These are phyloP conservation scores for Hydnomerulius pinastri DNA, from an alignment of 768 basidiomycete species.

Conservation along the genomic window DNA sequence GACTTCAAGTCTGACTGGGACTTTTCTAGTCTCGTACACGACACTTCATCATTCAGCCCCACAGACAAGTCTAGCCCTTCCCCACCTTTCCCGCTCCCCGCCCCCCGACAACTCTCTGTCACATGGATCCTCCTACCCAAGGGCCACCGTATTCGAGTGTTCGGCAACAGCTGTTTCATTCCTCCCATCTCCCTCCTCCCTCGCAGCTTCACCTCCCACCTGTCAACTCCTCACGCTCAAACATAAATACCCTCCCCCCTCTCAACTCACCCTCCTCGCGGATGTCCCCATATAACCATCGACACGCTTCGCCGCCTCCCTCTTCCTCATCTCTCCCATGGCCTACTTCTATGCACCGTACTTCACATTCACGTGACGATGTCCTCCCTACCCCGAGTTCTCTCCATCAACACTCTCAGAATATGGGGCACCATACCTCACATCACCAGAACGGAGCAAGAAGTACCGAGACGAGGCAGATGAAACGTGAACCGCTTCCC, in stretches of 20 bases:
- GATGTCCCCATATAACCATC: conserved; percentile 23
- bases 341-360: conserved; percentile 33
- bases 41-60: neutral
- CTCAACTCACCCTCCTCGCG: conserved; percentile 33
- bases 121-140: conserved; percentile 32
- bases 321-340: conserved; percentile 25
- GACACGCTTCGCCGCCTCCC: conserved; percentile 30
- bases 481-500: conserved; percentile 32
- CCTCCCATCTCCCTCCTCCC: conserved; percentile 46
- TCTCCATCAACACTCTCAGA: conserved; percentile 18
- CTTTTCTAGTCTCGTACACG: neutral
- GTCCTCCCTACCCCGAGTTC: conserved; percentile 24
- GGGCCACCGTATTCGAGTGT: conserved; percentile 29
- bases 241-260: conserved; percentile 44
- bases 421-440: conserved; percentile 18
- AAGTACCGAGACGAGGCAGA: conserved; percentile 24
- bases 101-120: conserved; percentile 2
- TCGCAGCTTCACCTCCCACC: conserved; percentile 43
- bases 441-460: conserved; percentile 24
- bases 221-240: conserved; percentile 35
- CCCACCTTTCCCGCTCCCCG: conserved; percentile 7
- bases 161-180: conserved; percentile 41
- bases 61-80: neutral
- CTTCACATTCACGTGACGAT: conserved; percentile 47
- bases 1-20: neutral